phyloP scores from a whole-genome alignment of 2,329 filamentous ascomycete genomes.

The Diaporthe batatas region DNA sequence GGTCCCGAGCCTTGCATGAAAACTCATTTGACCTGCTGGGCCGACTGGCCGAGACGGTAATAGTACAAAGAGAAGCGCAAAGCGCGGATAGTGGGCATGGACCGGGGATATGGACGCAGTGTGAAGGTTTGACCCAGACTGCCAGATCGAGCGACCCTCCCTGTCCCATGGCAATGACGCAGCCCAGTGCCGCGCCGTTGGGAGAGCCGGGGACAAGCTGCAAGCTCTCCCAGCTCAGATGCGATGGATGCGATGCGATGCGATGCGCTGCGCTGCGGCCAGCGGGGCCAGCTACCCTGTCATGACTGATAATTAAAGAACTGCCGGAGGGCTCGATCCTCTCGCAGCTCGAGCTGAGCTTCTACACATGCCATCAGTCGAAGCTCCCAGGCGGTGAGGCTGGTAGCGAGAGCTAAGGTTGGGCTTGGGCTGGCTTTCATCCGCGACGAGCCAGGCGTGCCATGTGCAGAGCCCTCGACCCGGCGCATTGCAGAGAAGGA shows the following conservation, averaged over 20 bases:
- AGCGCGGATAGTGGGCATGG: slow-evolving; percentile 7
- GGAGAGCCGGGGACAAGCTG: slow-evolving; percentile 33
- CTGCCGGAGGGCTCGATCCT: background rate
- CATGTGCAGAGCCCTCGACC: background rate
- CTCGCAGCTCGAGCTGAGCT: slow-evolving; percentile 13
- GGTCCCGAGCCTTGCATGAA: slow-evolving; percentile 16
- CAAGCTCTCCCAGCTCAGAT: slow-evolving; percentile 31
- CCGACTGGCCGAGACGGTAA: background rate
- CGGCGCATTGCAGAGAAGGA: slow-evolving; percentile 10
- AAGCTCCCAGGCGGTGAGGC: slow-evolving; percentile 2
- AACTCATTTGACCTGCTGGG: slow-evolving; percentile 18
- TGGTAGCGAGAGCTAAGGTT: slow-evolving; percentile 5
- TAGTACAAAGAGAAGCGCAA: background rate
- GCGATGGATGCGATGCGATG: no score
- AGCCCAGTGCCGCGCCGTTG: slow-evolving; percentile 34
- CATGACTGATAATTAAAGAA: slow-evolving; percentile 2
- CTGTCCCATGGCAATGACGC: slow-evolving; percentile 31
- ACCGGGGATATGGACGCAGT: slow-evolving; percentile 2
- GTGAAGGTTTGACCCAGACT: slow-evolving; percentile 15
- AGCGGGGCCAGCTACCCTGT: slow-evolving; percentile 11
- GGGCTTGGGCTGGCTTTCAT: background rate
- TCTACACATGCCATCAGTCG: background rate
- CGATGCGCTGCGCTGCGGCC: slow-evolving; percentile 7
- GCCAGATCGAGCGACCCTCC: background rate
- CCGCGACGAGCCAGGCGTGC: slow-evolving; percentile 15